Evolutionary conservation across 2,329 filamentous ascomycete genomes (phyloP).

Genomic region (Microdochium bolleyi): DNA sequence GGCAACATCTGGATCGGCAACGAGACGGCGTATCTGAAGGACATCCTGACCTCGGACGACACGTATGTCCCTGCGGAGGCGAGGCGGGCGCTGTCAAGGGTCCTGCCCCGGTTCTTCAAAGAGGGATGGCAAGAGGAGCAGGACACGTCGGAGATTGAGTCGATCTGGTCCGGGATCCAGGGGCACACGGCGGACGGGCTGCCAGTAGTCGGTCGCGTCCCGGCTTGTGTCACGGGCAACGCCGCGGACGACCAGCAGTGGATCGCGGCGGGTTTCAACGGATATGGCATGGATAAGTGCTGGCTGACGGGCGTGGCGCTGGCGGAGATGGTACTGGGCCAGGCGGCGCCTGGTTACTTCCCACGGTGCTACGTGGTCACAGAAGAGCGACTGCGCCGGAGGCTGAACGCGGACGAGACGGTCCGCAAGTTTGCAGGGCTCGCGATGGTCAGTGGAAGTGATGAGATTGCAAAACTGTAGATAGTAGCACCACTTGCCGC

Average conservation of each 20-base stretch:
- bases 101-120: constrained; percentile 31
- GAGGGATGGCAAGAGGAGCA: not conserved
- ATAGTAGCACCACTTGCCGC: too few species aligned
- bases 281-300: not conserved
- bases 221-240: not conserved
- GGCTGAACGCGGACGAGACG: too few species aligned
- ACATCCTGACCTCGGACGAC: constrained; percentile 40
- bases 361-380: too few species aligned
- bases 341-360: too few species aligned
- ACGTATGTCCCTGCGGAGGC: constrained; percentile 27
- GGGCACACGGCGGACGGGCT: constrained; percentile 37
- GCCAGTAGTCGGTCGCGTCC: constrained; percentile 39
- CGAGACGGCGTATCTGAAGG: constrained; percentile 29
- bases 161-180: constrained; percentile 41
- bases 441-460: too few species aligned
- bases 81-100: constrained; percentile 28
- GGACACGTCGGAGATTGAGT: constrained; percentile 15
- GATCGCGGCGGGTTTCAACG: not conserved
- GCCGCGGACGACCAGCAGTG: not conserved
- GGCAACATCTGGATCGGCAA: constrained; percentile 46
- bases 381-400: too few species aligned
- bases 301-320: not conserved
- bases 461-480: too few species aligned
- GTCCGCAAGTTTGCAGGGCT: too few species aligned
- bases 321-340: not conserved